Percentiles rank a stretch among this genome's conserved stretches.
Conservation (phyloP, 139 green algal genomes). For the Chlorella sp. region DNA sequence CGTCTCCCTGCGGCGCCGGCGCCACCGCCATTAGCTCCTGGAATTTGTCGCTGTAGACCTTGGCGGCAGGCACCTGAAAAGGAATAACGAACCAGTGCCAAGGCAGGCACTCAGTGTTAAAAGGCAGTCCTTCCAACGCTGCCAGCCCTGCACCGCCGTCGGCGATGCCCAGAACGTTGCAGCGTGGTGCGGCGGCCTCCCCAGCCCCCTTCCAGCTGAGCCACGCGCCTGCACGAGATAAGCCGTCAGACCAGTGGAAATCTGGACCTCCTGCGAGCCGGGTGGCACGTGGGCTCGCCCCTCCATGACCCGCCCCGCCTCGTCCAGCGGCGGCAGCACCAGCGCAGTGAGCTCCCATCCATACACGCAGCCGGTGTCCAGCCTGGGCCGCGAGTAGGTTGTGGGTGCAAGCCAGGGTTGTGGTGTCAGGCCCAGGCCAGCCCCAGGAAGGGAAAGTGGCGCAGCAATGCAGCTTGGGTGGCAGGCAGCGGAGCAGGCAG, state of each 20-base stretch:
- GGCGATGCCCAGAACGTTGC: no score
- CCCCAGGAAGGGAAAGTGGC: background rate
- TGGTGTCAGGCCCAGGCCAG: background rate
- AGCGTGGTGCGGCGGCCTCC: no score
- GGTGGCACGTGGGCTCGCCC: background rate
- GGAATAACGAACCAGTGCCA: no score
- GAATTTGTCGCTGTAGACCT: slow-evolving; percentile 12
- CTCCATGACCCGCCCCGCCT: background rate
- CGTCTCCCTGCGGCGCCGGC: no score
- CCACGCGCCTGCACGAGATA: slow-evolving; percentile 9
- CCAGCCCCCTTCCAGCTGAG: no score
- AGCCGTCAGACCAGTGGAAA: slow-evolving; percentile 4
- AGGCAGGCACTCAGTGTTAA: no score
- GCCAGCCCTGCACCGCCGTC: no score
- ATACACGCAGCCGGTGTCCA: slow-evolving; percentile 83
- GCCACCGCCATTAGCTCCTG: no score
- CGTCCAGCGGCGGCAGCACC: slow-evolving; percentile 47
- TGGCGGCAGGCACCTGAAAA: slow-evolving; percentile 3
- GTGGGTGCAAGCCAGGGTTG: slow-evolving; percentile 39
- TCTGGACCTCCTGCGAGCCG: background rate
- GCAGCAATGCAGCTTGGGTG: background rate
- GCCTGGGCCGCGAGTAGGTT: slow-evolving; percentile 42
- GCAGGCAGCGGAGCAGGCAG: background rate
- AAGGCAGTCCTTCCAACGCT: no score
- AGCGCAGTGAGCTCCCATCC: slow-evolving; percentile 66